Base-by-base conservation (phyloP, 1,284 basidiomycete species). In the Apiotrichum gracile region DNA sequence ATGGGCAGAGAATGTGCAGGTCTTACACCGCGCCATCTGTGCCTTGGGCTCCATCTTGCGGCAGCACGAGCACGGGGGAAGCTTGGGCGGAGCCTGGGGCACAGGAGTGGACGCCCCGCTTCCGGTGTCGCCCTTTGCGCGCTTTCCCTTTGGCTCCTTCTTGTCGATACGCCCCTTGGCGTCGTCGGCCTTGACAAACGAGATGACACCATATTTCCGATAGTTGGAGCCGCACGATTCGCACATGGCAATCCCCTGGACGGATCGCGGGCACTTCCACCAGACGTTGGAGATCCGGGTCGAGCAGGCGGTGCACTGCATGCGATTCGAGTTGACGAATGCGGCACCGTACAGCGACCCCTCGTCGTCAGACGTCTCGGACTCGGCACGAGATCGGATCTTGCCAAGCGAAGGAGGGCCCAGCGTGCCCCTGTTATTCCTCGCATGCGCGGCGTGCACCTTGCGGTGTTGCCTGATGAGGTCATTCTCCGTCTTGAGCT, bases 191-290 rank as follows among this genome's bases (percentile, higher is more conserved):
- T 69, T 71, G 22, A 55, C 58, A 46, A 66, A 71, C 29, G 68
- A 63, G 34, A 72, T 71, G 63, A 92, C 88, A 0, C 88, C 90
- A 68, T 93, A 93, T 73, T 91, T 92, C 60, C 90, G 78, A 84
- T 89, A 93, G 61, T 71, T 68, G 21, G 70, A 64, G 47, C 90
- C 89, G 66, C 90, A 93, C 29, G 73, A 79, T 47, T 91, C 86
- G 72, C 90, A 91, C 60, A 92, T 81, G 42, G 90, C 79, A 81
- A 83, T 21, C 78, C 78, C 49, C 42, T 61, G 57, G 34, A 92
- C 79, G 38, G 85, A 83, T 69, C 88, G 86, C 5, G 88, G 87
- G 47, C 88, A 85, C 73, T 87, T 85, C 88, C 88, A 91, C 91
- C 89, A 93, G 5, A 76, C 77, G 44, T 78, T 81, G 9, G 84